Conservation (phyloP, 116 monocot species). For the Posidonia oceanica region DNA sequence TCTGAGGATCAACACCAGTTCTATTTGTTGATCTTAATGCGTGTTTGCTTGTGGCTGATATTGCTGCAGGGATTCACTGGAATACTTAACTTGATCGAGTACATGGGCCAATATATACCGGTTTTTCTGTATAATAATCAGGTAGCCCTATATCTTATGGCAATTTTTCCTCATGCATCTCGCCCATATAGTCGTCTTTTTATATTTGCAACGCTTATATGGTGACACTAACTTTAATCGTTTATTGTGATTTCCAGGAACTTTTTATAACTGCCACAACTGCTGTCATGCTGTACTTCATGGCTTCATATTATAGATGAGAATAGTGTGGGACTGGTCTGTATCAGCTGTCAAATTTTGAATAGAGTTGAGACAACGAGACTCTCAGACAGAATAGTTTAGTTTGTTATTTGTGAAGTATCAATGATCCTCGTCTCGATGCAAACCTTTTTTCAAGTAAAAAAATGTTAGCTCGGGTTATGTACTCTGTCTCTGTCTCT, state of each 20-base stretch:
- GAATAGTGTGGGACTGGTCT: neutral
- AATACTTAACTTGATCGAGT: constrained; percentile 65
- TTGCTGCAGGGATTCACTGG: constrained; percentile 68
- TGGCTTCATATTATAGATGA: constrained; percentile 75
- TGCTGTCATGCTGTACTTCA: constrained; percentile 50
- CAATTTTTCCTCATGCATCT: neutral
- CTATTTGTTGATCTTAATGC: neutral
- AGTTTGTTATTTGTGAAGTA: neutral
- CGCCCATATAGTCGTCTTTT: neutral
- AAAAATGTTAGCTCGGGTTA: neutral
- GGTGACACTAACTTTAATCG: neutral
- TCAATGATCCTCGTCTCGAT: neutral
- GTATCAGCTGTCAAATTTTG: neutral
- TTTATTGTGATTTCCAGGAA: constrained; percentile 34
- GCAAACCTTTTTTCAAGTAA: neutral
- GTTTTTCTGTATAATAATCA: constrained; percentile 73
- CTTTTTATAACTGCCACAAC: constrained; percentile 51
- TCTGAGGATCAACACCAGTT: neutral
- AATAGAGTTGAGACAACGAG: too few species aligned
- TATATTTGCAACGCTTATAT: neutral
- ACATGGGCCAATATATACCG: constrained; percentile 52
- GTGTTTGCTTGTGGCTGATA: neutral
- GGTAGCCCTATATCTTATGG: constrained; percentile 22
- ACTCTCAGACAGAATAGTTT: too few species aligned
- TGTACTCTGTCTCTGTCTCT: too few species aligned